A percentile compares a stretch with the other conserved stretches of the same genome.
These are phyloP conservation scores for Penicillium occitanis DNA, from an alignment of 2,329 filamentous ascomycete species.

Conservation along the genomic window DNA sequence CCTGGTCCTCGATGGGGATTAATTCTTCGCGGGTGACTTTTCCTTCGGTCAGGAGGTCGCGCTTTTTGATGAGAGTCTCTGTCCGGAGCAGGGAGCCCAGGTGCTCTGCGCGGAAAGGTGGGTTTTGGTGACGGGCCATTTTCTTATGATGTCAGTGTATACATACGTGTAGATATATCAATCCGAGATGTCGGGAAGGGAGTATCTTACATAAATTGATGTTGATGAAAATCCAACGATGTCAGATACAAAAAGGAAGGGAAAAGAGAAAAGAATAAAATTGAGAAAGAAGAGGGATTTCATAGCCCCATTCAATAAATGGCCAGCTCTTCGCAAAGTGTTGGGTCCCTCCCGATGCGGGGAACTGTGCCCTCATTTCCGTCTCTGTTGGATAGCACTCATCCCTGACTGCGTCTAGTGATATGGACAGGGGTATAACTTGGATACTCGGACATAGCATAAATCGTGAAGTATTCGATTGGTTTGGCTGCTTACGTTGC, in stretches of 20 bases:
- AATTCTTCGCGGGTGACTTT: slow-evolving; percentile 58
- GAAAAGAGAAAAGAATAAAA: neutral
- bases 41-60: slow-evolving; percentile 58
- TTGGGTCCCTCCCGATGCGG: slow-evolving; percentile 6
- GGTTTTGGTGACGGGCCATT: slow-evolving; percentile 39
- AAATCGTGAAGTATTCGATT: neutral
- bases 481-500: neutral
- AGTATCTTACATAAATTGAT: neutral
- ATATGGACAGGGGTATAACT: neutral
- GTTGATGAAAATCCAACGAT: neutral
- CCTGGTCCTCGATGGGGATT: slow-evolving; percentile 61
- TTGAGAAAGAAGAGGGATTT: neutral
- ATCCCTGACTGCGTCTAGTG: neutral
- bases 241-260: neutral
- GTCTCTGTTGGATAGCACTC: neutral
- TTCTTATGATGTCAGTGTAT: neutral
- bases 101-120: slow-evolving; percentile 71
- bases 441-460: neutral
- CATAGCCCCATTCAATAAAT: neutral
- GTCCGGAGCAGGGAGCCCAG: slow-evolving; percentile 70
- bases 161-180: neutral
- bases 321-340: neutral
- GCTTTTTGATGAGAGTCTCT: slow-evolving; percentile 58
- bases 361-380: slow-evolving; percentile 10
- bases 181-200: neutral